Evolutionary conservation across 2,329 filamentous ascomycete genomes (phyloP), one percentile per base, ranked within the genome.

Genomic region (Diaporthe nobilis): DNA sequence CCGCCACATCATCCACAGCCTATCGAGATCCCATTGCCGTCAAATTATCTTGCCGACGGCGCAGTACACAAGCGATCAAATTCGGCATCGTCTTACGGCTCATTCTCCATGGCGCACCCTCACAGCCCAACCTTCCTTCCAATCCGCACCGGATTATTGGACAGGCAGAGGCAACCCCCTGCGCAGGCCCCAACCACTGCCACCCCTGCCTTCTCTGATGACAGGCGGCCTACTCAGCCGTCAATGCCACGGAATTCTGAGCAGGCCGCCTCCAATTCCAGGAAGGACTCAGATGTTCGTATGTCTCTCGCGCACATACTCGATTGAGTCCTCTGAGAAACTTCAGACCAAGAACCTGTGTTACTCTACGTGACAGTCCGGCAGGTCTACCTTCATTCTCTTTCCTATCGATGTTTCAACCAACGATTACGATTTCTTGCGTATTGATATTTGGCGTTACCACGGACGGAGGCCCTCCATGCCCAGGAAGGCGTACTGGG

Each of bases 41-140:
- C 55, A 9, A 31, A 57, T 37, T 47, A 44, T 13, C 2, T 63
- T 2, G n/a, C 28, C 13, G 71, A 68, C 51, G 28, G 9, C n/a
- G 42, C 49, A 15, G 39, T 25, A 17, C 70, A 73, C 44, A 42
- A 28, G 28, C 70, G 70, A 10, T 53, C 70, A 31, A 53, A 65
- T 3, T 75, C 73, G 9, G 25, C 58, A 10, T 72, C 73, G 6
- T 75, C 74, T 31, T 51, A 73, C 3, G 74, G 70, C 60, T 73
- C 71, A 17, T 37, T 15, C 39, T 31, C 7, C 7, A 37, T 28
- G 22, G 22, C 55, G 25, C 20, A 17, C 20, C 31, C 51, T 34
- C n/a, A 34, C 58, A 65, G 71, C 47, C 71, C 71, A n/a, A 10
- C 17, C 4, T 22, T 34, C 1, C 4, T 20, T 9, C 22, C 42